Evolutionary conservation across 495 filamentous ascomycete genomes (phyloP), one percentile per base, ranked within the genome.

Genomic region (Achaetomiella virescens): DNA sequence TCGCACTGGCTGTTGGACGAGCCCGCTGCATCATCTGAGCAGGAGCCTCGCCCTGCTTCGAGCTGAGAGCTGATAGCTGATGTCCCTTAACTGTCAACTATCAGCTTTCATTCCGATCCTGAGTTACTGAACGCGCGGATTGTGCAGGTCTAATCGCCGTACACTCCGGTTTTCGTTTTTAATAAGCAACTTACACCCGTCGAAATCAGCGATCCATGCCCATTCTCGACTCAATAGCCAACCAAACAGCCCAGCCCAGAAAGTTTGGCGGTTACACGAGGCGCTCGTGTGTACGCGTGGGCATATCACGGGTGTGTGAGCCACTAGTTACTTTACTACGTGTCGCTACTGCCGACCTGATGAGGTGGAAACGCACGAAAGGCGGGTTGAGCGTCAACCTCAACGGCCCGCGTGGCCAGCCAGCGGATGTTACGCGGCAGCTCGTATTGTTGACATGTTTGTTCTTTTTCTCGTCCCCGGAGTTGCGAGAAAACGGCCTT

Each of bases 391-490:
- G 35, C 41, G 40, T 35, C 50, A 50, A 53, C 8, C 11, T 18
- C 25, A 33, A 48, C 24, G 12, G 1, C 15, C 21, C 14, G 31
- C n/a, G 31, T 18, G 31, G 17, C 31, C 40, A 18, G 25, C 43
- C 35, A 36, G 41, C 27, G 27, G 27, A 31, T 9, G 62, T 62
- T 65, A 62, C 62, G 53, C 50, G 35, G 60, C 62, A 62, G 62
- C 57, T 65, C 62, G 60, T 65, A 62, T 65, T 47, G 54, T 45
- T 10, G 3, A 20, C 35, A 17, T 52, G 27, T 43, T 14, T 52
- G 37, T 21, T 43, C 38, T 21, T 48, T n/a, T 29, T 35, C 21
- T 1, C 42, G 20, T 17, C 17, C 22, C 43, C 35, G 20, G 29
- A 29, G n/a, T 18, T 40, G 17, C 31, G 10, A 40, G 52, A 14